phyloP scores from a whole-genome alignment of 2,329 filamentous ascomycete species.

The Penicillium italicum region DNA sequence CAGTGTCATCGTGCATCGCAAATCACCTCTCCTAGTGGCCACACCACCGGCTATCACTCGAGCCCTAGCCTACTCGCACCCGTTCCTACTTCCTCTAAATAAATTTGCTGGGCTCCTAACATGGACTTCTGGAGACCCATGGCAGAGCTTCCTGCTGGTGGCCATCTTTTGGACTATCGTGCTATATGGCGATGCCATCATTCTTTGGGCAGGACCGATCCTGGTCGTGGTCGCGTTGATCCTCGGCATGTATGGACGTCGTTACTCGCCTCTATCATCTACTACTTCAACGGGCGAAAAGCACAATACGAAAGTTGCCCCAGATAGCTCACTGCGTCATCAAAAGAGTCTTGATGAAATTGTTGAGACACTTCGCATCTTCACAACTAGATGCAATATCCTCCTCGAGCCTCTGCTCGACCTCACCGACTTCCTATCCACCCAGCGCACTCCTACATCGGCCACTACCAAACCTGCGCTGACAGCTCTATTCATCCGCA shows the following conservation, averaged over 20 bases:
- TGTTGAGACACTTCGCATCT: constrained; percentile 83
- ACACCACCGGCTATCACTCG: constrained; percentile 94
- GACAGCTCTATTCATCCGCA: constrained; percentile 82
- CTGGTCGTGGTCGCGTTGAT: constrained; percentile 77
- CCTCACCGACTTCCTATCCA: constrained; percentile 89
- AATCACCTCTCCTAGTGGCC: constrained; percentile 85
- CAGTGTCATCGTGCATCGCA: constrained; percentile 93
- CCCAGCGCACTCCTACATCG: constrained; percentile 82
- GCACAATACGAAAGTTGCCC: constrained; percentile 48
- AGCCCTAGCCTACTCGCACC: constrained; percentile 91
- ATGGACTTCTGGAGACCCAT: constrained; percentile 91
- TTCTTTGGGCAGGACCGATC: constrained; percentile 78
- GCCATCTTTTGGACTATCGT: constrained; percentile 80
- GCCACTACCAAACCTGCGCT: constrained; percentile 87
- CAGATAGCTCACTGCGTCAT: constrained; percentile 68
- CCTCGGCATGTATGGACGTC: constrained; percentile 83
- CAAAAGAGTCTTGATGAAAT: constrained; percentile 98
- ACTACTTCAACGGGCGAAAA: constrained; percentile 71
- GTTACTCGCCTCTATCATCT: constrained; percentile 86
- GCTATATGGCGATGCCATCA: constrained; percentile 79
- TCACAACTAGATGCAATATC: constrained; percentile 88
- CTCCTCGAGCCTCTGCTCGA: constrained; percentile 83
- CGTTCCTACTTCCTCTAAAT: constrained; percentile 86
- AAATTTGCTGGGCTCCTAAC: constrained; percentile 78
- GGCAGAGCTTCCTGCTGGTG: constrained; percentile 93